phyloP scores from a whole-genome alignment of 495 filamentous ascomycete species.

The Extremus antarcticus region DNA sequence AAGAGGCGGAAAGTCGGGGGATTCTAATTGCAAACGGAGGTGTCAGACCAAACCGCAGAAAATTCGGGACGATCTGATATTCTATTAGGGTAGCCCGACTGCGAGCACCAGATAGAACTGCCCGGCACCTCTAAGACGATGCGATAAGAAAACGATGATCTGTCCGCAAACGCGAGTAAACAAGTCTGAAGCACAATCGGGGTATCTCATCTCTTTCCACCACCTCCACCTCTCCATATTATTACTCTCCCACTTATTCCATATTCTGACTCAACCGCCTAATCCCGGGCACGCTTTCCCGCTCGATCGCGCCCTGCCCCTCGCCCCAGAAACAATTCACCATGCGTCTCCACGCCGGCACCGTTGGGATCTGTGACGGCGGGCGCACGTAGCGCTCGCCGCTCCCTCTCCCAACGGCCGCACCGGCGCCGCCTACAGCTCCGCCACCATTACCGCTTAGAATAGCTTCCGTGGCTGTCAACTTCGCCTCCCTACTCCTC shows the following conservation, averaged over 20 bases:
- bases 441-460: not conserved
- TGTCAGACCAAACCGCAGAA: too few species aligned
- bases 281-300: not conserved
- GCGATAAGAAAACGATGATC: too few species aligned
- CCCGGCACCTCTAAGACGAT: too few species aligned
- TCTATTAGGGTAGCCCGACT: too few species aligned
- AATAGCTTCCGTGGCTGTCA: too few species aligned
- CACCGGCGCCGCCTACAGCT: too few species aligned
- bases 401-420: too few species aligned
- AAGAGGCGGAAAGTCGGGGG: conserved; percentile 29
- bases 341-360: not conserved
- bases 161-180: too few species aligned
- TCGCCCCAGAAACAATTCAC: not conserved
- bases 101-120: too few species aligned
- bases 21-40: conserved; percentile 20
- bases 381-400: not conserved
- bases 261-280: not conserved
- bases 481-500: too few species aligned
- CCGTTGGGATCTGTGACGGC: not conserved
- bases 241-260: not conserved
- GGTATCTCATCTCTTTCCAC: not conserved
- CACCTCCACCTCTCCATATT: not conserved
- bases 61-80: too few species aligned
- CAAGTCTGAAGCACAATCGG: too few species aligned
- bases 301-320: not conserved